phyloP scores from a whole-genome alignment of 23 red algal genomes.

The Gracilariopsis chorda region DNA sequence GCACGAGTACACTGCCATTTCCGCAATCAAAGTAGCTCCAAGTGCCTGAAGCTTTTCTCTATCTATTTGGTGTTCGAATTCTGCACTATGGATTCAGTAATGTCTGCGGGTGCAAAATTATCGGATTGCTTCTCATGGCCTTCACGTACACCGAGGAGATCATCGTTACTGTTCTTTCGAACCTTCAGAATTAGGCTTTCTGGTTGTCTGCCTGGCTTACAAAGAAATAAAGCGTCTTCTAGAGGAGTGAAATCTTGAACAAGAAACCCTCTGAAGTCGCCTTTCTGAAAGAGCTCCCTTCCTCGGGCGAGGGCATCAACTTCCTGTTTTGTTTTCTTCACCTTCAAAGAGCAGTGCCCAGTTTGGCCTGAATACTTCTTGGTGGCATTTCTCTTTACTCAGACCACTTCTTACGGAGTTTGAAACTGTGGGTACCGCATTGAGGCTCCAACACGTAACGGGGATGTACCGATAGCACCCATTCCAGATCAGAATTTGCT shows the following conservation, averaged over 20 bases:
- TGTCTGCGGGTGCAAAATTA: not conserved
- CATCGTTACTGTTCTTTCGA: not conserved
- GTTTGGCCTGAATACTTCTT: not conserved
- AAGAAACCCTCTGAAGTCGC: constrained; percentile 35
- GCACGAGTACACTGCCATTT: constrained; percentile 20
- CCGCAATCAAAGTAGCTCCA: constrained; percentile 25
- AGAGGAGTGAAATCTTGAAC: constrained; percentile 19
- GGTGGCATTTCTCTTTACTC: not conserved
- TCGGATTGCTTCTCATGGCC: not conserved
- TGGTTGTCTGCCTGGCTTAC: not conserved
- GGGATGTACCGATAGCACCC: constrained; percentile 11
- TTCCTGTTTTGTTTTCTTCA: constrained; percentile 7
- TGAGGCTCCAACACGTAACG: constrained; percentile 37
- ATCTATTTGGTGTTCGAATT: no score
- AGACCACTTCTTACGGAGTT: not conserved
- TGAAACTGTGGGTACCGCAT: constrained; percentile 29
- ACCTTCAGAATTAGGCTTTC: not conserved
- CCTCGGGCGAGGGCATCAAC: not conserved
- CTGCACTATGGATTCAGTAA: not conserved
- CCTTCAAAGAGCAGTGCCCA: not conserved
- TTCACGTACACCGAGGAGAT: no score
- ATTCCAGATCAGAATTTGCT: constrained; percentile 36
- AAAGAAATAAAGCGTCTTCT: constrained; percentile 14
- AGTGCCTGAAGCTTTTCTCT: not conserved
- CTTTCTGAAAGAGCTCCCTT: constrained; percentile 22